Conservation (phyloP, 2,329 filamentous ascomycete genomes). For the Penicillium sp. region DNA sequence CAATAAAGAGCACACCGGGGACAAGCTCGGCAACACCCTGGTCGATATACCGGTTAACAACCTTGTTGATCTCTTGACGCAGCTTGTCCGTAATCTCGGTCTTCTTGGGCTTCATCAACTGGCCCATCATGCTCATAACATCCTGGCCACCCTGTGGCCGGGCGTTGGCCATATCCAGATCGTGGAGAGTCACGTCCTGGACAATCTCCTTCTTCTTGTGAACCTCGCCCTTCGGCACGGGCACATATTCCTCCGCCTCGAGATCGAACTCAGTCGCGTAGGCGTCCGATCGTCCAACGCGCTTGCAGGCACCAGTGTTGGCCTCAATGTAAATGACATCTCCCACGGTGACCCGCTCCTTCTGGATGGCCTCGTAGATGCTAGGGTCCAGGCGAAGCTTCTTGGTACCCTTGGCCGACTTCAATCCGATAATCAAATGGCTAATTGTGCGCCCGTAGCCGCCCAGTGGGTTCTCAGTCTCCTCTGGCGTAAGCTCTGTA, state of each 20-base stretch:
- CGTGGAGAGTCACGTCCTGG: slow-evolving; percentile 94
- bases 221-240: slow-evolving; percentile 96
- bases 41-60: slow-evolving; percentile 98
- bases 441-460: slow-evolving; percentile 97
- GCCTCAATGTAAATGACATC: slow-evolving; percentile 99
- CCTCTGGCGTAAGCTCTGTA: slow-evolving; percentile 93
- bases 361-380: slow-evolving; percentile 99
- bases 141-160: slow-evolving; percentile 95
- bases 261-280: slow-evolving; percentile 98
- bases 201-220: slow-evolving; percentile 99
- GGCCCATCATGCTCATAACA: slow-evolving; percentile 99
- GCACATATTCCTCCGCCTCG: slow-evolving; percentile 97
- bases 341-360: slow-evolving; percentile 90
- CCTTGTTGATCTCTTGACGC: slow-evolving; percentile 94
- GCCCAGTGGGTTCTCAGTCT: slow-evolving; percentile 94
- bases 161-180: slow-evolving; percentile 92
- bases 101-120: slow-evolving; percentile 99
- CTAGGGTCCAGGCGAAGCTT: slow-evolving; percentile 94
- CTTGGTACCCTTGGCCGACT: slow-evolving; percentile 95
- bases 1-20: slow-evolving; percentile 97
- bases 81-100: slow-evolving; percentile 99
- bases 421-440: slow-evolving; percentile 87
- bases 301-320: slow-evolving; percentile 96
- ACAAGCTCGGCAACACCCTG: slow-evolving; percentile 96
- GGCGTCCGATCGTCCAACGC: slow-evolving; percentile 90